Base-by-base conservation (phyloP, 1,139 yeast species). In the Blastobotrys buckinghamii region DNA sequence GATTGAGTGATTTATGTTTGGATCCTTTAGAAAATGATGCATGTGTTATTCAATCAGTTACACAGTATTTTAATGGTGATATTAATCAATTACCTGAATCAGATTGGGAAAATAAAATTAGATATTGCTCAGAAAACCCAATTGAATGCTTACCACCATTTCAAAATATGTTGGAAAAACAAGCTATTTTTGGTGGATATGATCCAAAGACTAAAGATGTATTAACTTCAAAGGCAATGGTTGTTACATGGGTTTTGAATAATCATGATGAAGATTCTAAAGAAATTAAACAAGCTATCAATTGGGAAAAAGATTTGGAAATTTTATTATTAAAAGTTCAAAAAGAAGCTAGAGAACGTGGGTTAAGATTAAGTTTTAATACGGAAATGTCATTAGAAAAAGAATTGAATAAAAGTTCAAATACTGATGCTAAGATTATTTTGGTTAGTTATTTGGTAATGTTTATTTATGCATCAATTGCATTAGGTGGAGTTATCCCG, bases 61-160 rank as follows among this genome's bases (percentile, higher is more conserved):
- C 96, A 0, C 97, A 90, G 62, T 92, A 90, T 62, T 89, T 88
- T 64, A 75, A 76, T 33, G 95, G 94, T 1, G 76, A 78, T 46
- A 67, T 84, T 6, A 61, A 61, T 13, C 66, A 69, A 29, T 75
- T 92, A 5, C 75, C 75, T 16, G 73, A 74, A 47, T 48, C 58
- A 0, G 64, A 66, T 8, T 90, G 96, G 95, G 61, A 68, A 38
- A 59, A 62, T 1, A 71, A 76, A 50, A 62, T 90, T 13, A 62
- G 69, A 48, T 62, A 67, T 2, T 92, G 98, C 63, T 75, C 95
- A 0, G 71, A 75, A 15, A 79, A 89, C 1, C 97, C 97, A 0
- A 97, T 92, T 1, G 83, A 80, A 54, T 92, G 98, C 62, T 70
- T 92, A 39, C 97, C 98, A 0, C 69, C 82, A 0, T 92, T 90